Evolutionary conservation across 306 rosid genomes (phyloP).

Genomic region (Begonia peltatifolia): DNA sequence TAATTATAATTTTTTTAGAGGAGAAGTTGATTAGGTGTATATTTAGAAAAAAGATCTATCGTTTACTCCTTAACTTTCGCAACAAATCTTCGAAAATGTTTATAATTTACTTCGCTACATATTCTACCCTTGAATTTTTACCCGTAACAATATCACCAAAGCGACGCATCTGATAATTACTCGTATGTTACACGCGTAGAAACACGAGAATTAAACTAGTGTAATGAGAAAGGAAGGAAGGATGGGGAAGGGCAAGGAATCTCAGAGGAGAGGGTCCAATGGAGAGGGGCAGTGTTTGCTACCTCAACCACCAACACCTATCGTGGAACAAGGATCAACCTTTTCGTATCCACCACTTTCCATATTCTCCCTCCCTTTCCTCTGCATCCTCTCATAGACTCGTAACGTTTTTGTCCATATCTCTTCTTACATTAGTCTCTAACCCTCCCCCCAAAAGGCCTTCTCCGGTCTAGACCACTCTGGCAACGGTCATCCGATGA

Average conservation of each 20-base stretch:
- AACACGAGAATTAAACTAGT: constrained; percentile 7
- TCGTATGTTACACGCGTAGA: no score
- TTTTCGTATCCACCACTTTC: constrained; percentile 59
- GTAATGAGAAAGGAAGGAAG: constrained; percentile 11
- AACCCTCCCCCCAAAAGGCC: neutral
- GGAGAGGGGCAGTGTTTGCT: constrained; percentile 89
- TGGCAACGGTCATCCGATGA: neutral
- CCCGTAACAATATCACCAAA: no score
- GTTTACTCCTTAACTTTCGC: no score
- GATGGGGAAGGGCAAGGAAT: constrained; percentile 47
- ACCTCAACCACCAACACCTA: constrained; percentile 98
- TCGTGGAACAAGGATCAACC: constrained; percentile 72
- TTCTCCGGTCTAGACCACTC: neutral
- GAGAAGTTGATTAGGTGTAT: no score
- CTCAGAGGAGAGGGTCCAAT: constrained; percentile 76
- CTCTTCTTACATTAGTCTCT: neutral
- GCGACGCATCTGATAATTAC: no score
- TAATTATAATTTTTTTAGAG: no score
- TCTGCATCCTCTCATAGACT: neutral
- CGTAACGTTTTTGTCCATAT: neutral
- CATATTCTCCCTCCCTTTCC: constrained; percentile 10
- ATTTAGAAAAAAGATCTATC: no score
- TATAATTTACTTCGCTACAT: no score
- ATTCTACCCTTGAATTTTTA: no score
- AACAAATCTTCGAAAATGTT: no score